phyloP scores from a whole-genome alignment of 1,139 yeast species.

The Insectozyma bohioensis region DNA sequence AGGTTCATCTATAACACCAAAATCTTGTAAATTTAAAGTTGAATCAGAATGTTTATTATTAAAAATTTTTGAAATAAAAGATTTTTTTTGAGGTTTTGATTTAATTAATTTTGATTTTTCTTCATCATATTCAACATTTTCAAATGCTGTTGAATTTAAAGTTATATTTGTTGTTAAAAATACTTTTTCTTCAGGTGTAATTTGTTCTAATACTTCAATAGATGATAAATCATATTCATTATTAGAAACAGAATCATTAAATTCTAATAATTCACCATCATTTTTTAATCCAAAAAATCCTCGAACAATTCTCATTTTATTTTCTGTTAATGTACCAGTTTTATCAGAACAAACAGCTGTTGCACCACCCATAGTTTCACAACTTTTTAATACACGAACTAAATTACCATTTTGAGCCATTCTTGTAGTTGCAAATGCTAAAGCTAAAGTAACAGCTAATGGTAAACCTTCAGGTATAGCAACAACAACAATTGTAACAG shows the following conservation, averaged over 20 bases:
- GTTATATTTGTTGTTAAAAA: constrained; percentile 61
- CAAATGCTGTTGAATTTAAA: constrained; percentile 88
- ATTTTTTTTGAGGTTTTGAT: constrained; percentile 29
- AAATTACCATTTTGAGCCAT: constrained; percentile 96
- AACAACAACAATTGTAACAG: constrained; percentile 90
- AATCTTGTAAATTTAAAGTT: constrained; percentile 6
- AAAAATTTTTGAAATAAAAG: constrained; percentile 22
- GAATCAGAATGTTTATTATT: constrained; percentile 14
- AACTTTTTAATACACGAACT: constrained; percentile 88
- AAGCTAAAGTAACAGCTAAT: constrained; percentile 89
- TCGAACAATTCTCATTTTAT: constrained; percentile 83
- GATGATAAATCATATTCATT: constrained; percentile 25
- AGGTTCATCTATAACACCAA: constrained; percentile 46
- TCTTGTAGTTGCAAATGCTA: constrained; percentile 96
- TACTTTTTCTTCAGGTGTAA: constrained; percentile 33
- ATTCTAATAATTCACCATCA: constrained; percentile 24
- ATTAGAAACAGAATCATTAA: constrained; percentile 40
- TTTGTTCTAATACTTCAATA: constrained; percentile 26
- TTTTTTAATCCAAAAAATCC: constrained; percentile 56
- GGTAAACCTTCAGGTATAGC: constrained; percentile 99
- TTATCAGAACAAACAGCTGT: constrained; percentile 96
- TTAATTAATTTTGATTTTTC: constrained; percentile 30
- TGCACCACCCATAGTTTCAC: constrained; percentile 99
- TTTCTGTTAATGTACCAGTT: constrained; percentile 94
- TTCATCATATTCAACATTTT: constrained; percentile 49